Evolutionary conservation across 2,329 filamentous ascomycete genomes (phyloP), one percentile per base, ranked within the genome.

Genomic region (Cadophora gregata): DNA sequence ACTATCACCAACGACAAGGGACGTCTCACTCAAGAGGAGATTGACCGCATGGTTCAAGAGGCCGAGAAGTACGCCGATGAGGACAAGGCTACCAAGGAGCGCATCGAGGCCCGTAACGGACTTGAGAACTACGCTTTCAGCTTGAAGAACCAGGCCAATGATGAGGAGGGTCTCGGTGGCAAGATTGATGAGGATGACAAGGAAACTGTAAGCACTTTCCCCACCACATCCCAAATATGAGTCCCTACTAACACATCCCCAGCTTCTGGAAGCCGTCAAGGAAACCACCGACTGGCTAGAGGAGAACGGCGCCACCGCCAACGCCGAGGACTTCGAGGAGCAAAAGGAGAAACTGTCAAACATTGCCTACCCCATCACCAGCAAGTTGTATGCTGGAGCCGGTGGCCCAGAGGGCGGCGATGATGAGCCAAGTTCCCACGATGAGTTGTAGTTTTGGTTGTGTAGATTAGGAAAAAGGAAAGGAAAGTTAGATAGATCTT

Each of bases 1-100:
- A 98, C 96, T 76, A 99, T 99, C 80, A 98, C 92, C 84, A 98
- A 99, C 85, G 96, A 99, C 85, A 98, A 98, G 90, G 96, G 96
- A 74, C 95, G 96, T 80, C 90, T 99, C 62, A 93, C 91, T 76
- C 91, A 91, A 78, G 96, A 99, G 75, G 96, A 99, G 82, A 99
- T 99, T 76, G 95, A 98, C 82, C 96, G 96, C 81, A 99, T 99
- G 96, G 93, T 99, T 72, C 90, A 91, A 75, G 96, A 99, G 84
- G 96, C 96, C 69, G 96, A 98, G 89, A 93, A 97, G 85, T 98
- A 94, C 80, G 96, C 96, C 78, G 96, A 99, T 82, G 96, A 98
- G 84, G 96, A 99, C 86, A 98, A 98, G 89, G 94, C 94, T 71
- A 96, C 93, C 78, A 93, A 93, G 79, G 93, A 96, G 85, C 94